A percentile compares a stretch with the other conserved stretches of the same genome.
Evolutionary conservation across 2,329 filamentous ascomycete species (phyloP).

Genomic region (Sclerotinia sclerotiorum): DNA sequence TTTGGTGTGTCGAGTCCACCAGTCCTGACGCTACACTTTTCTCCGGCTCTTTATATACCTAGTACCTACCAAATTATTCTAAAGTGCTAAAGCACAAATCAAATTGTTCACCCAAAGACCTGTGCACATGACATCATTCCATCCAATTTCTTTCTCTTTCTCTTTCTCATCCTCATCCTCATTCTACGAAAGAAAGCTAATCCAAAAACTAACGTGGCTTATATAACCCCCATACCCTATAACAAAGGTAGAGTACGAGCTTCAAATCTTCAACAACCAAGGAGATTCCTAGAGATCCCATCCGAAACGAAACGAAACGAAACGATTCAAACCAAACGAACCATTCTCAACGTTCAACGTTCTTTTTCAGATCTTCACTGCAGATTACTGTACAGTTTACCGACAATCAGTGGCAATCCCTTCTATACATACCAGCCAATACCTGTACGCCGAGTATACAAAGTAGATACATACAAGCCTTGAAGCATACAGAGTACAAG

Average conservation of each 20-base stretch:
- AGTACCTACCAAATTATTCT: too few relatives aligned
- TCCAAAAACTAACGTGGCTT: background rate
- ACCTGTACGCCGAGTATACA: background rate
- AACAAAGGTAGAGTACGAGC: background rate
- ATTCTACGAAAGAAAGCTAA: too few relatives aligned
- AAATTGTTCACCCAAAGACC: background rate
- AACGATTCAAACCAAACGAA: background rate
- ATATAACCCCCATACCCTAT: constrained; percentile 12
- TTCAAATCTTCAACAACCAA: background rate
- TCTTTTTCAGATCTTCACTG: background rate
- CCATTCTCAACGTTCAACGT: constrained; percentile 5
- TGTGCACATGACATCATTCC: constrained; percentile 7
- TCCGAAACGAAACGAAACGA: background rate
- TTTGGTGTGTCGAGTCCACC: too few relatives aligned
- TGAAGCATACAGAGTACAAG: background rate
- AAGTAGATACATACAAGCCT: too few relatives aligned
- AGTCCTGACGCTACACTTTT: background rate
- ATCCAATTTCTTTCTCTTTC: background rate
- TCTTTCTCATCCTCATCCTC: too few relatives aligned
- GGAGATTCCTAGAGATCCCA: background rate
- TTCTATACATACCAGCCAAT: background rate
- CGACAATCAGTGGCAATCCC: background rate
- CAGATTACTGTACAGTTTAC: background rate
- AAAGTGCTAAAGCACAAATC: background rate
- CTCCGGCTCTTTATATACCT: background rate